Evolutionary conservation across 129 eudicot species (phyloP).

Genomic region (Saposhnikovia divaricata): DNA sequence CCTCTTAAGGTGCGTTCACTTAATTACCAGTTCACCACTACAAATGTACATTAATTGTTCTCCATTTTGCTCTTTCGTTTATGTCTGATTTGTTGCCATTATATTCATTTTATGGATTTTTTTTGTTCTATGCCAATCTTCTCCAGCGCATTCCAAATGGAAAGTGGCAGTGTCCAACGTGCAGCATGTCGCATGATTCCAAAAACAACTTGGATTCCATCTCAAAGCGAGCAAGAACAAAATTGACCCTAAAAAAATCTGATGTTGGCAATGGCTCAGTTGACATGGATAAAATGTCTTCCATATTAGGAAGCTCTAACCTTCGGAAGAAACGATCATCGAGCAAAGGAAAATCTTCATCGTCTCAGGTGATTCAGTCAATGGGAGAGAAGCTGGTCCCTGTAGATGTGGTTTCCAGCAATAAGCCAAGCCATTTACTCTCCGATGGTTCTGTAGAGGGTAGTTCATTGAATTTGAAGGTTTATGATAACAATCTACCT

Average conservation of each 20-base stretch:
- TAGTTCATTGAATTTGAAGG: slow-evolving; percentile 24
- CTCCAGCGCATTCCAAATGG: slow-evolving; percentile 67
- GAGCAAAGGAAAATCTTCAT: slow-evolving; percentile 33
- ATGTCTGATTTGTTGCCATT: slow-evolving; percentile 6
- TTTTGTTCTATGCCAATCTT: slow-evolving; percentile 9
- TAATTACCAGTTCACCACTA: not conserved
- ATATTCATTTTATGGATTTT: not conserved
- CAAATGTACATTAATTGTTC: not conserved
- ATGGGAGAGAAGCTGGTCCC: slow-evolving; percentile 16
- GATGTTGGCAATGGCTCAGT: slow-evolving; percentile 32
- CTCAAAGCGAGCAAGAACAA: slow-evolving; percentile 56
- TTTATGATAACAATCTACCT: slow-evolving; percentile 21
- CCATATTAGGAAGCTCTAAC: slow-evolving; percentile 26
- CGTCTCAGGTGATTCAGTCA: slow-evolving; percentile 2
- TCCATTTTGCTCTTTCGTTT: not conserved
- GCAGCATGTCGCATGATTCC: slow-evolving; percentile 23
- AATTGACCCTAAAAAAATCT: slow-evolving; percentile 28
- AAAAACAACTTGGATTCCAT: slow-evolving; percentile 25
- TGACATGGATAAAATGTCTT: slow-evolving; percentile 26
- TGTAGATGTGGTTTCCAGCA: slow-evolving; percentile 10
- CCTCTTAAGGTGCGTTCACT: slow-evolving; percentile 62
- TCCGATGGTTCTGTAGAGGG: slow-evolving; percentile 34
- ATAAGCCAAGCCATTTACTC: slow-evolving; percentile 18
- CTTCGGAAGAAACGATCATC: slow-evolving; percentile 42
- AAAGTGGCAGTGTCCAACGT: slow-evolving; percentile 80